A percentile compares a stretch with the other conserved stretches of the same genome.
These are phyloP conservation scores for Raffaelea albimanens DNA, from an alignment of 2,329 filamentous ascomycete species.

Conservation along the genomic window DNA sequence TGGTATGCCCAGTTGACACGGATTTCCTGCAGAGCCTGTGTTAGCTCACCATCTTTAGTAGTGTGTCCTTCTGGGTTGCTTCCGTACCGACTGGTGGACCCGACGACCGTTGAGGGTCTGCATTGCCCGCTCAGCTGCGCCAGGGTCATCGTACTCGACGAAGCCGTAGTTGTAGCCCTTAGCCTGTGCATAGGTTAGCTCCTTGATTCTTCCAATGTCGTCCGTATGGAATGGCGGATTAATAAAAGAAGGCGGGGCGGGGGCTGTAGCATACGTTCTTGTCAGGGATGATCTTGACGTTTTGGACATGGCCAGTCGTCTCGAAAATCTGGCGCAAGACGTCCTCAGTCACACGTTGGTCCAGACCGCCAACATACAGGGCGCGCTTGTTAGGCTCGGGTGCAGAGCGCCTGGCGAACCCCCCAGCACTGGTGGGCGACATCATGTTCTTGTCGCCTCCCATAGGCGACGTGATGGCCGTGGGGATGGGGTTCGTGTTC, in stretches of 20 bases:
- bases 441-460: conserved; percentile 61
- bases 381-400: conserved; percentile 98
- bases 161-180: conserved; percentile 99
- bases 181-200: conserved; percentile 39
- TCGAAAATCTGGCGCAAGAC: conserved; percentile 97
- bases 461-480: conserved; percentile 82
- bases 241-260: no score
- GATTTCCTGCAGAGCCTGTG: conserved; percentile 60
- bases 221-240: no score
- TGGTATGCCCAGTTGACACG: conserved; percentile 99
- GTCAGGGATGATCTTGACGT: conserved; percentile 98
- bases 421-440: conserved; percentile 75
- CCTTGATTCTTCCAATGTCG: not conserved
- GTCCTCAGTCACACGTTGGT: conserved; percentile 92
- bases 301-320: conserved; percentile 95
- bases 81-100: conserved; percentile 86
- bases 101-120: conserved; percentile 89
- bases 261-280: conserved; percentile 69
- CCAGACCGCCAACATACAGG: conserved; percentile 88
- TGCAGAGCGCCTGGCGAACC: conserved; percentile 78
- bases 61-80: not conserved
- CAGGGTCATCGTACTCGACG: conserved; percentile 96
- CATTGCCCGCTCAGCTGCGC: conserved; percentile 94
- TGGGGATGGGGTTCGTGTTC: conserved; percentile 92
- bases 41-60: not conserved